Base-by-base conservation (phyloP, 257 asterid genomes). In the Solanum appendiculatum region DNA sequence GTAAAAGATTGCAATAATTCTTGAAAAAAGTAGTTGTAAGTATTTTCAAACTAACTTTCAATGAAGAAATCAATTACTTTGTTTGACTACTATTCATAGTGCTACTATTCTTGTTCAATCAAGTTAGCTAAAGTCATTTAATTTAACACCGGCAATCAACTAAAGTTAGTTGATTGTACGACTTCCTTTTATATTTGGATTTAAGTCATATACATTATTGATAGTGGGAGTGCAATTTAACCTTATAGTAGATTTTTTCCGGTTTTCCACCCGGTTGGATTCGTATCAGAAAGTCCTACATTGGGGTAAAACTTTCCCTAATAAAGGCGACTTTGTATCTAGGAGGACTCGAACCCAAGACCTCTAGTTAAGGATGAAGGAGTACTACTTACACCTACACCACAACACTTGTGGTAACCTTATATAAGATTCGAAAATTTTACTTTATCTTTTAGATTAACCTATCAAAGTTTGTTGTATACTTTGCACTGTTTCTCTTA, bases 1-100 rank as follows among this genome's bases (percentile, higher is more conserved):
- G 85, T 29, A 48, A 81, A 48, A 81, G 85, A 46, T 81, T 81
- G 68, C 68, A 81, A 81, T 81, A 81, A 81, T 81, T 81, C 68
- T 81, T 48, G 68, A 48, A 48, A 81, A 48, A 29, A 20, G 68
- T 51, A 48, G 11, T 36, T 48, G 85, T 20, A 81, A 81, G 44
- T 44, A 81, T 75, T 75, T 23, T 39, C 23, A 40, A 14, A 31
- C 68, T 20, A 37, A 81, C 85, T 48, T 81, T 81, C 85, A 81
- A 81, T 18, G 68, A 46, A 81, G 68, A 81, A 81, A 48, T 48
- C 85, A 81, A 81, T 46, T 81, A 39, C 42, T 31, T 81, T 48
- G 85, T 81, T 81, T 81, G 85, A 48, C 68, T 48, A 81, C 68
- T 80, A 44, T 46, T 25, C 68, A 39, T 80, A 29, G 29, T 80